Percentiles rank a stretch among this genome's conserved stretches.
Conservation (phyloP, 176 grass and related monocot species). For the Oryza meridionalis region DNA sequence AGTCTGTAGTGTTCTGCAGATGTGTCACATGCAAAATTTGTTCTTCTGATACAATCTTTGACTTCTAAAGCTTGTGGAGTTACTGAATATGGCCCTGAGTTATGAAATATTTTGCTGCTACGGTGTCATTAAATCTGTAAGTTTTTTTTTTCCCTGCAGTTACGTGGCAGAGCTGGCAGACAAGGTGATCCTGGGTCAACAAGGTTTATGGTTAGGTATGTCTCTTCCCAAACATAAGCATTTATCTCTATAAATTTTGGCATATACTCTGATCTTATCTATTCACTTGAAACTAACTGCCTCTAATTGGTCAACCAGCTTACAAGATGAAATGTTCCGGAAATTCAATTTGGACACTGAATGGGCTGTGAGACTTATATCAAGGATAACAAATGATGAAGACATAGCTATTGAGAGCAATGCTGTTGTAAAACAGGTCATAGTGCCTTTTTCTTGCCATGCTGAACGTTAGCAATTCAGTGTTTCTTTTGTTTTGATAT, state of each 20-base stretch:
- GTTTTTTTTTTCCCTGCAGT: conserved; percentile 48
- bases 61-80: not conserved
- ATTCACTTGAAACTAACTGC: not conserved
- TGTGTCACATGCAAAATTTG: conserved; percentile 8
- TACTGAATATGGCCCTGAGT: conserved; percentile 11
- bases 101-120: not conserved
- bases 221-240: conserved; percentile 27
- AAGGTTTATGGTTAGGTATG: conserved; percentile 97
- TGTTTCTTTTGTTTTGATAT: conserved; percentile 13
- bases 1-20: not conserved
- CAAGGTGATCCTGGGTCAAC: conserved; percentile 99
- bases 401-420: conserved; percentile 83
- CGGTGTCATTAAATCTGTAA: conserved; percentile 21
- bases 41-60: not conserved
- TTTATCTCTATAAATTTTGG: conserved; percentile 8
- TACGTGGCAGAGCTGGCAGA: conserved; percentile 92
- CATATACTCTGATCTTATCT: conserved; percentile 2
- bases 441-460: conserved; percentile 23
- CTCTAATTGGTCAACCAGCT: conserved; percentile 54
- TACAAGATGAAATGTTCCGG: conserved; percentile 99
- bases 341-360: conserved; percentile 98
- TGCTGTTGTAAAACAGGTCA: conserved; percentile 88
- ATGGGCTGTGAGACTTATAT: conserved; percentile 94
- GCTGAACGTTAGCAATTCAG: not conserved
- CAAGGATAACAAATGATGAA: conserved; percentile 91